Base-by-base conservation (phyloP, 2,329 filamentous ascomycete genomes). In the Juglanconis juglandina region DNA sequence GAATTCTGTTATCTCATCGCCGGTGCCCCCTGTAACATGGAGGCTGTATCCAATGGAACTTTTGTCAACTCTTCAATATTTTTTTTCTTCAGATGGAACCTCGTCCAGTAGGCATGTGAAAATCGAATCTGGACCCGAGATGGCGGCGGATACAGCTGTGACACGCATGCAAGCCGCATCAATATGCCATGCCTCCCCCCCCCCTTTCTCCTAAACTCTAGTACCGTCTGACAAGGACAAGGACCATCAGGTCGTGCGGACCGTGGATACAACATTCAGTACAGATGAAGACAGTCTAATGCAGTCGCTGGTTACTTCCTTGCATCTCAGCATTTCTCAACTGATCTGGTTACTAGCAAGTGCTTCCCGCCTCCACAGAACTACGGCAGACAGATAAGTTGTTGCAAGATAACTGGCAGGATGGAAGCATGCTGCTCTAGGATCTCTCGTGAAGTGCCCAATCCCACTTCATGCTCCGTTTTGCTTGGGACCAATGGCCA, bases 391-490 rank as follows among this genome's bases (percentile, higher is more conserved):
- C 34, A 53, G 62, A 64, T 64, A 64, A 64, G 59, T 62, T 37
- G 49, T 62, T 50, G 62, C 52, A 39, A 62, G 59, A 48, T 64
- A 41, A 64, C 56, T 64, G 62, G 60, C 50, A 56, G 56, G 35
- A 56, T 24, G 14, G 9, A 8, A 34, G 37, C 4, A 53, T 13
- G 24, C 48, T 42, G 53, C 30, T 54, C 49, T 37, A 55, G 37
- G 13, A 35, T 49, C 33, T 53, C 50, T 48, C 42, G 7, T 47
- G 42, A 51, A 52, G 44, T 48, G 47, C 17, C 53, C 58, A 41
- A 44, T 53, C 44, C 34, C 37, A 37, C 34, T 48, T 54, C 50
- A 33, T 32, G 35, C n/a, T 37, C 35, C 30, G 41, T 14, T 41
- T 39, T 7, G 5, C 41, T 48, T 17, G n/a, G 17, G 5, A 53